phyloP scores from a whole-genome alignment of 164 flowering plant species.

The Macadamia tetraphylla region DNA sequence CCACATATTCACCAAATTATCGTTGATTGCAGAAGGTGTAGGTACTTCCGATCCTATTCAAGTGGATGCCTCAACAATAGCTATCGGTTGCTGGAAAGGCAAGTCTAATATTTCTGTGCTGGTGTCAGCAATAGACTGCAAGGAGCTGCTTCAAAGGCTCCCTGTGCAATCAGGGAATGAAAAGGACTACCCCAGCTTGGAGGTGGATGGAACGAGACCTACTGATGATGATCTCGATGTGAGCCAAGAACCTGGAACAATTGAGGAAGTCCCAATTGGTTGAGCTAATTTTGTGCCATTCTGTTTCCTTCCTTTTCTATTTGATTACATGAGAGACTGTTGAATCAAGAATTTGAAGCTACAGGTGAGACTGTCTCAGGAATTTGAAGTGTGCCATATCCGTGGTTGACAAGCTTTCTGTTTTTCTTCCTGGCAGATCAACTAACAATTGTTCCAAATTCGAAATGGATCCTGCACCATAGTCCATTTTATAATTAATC shows the following conservation, averaged over 20 bases:
- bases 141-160: constrained; percentile 77
- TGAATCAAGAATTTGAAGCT: too few species aligned
- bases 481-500: too few species aligned
- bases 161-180: constrained; percentile 22
- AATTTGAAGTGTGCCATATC: too few species aligned
- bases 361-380: too few species aligned
- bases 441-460: too few species aligned
- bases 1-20: not conserved
- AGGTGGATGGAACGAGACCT: not conserved
- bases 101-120: constrained; percentile 61
- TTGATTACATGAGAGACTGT: too few species aligned
- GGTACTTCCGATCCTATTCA: constrained; percentile 20
- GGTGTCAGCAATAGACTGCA: constrained; percentile 78
- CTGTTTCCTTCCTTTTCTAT: too few species aligned
- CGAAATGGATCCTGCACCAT: too few species aligned
- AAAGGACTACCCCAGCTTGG: constrained; percentile 4
- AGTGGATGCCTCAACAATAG: constrained; percentile 58
- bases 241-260: constrained; percentile 1
- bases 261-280: too few species aligned
- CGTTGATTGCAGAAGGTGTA: constrained; percentile 29
- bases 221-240: not conserved
- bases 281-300: too few species aligned
- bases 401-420: too few species aligned
- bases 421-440: too few species aligned
- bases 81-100: constrained; percentile 97